phyloP scores from a whole-genome alignment of 768 basidiomycete species.

The Lentinula sp. region DNA sequence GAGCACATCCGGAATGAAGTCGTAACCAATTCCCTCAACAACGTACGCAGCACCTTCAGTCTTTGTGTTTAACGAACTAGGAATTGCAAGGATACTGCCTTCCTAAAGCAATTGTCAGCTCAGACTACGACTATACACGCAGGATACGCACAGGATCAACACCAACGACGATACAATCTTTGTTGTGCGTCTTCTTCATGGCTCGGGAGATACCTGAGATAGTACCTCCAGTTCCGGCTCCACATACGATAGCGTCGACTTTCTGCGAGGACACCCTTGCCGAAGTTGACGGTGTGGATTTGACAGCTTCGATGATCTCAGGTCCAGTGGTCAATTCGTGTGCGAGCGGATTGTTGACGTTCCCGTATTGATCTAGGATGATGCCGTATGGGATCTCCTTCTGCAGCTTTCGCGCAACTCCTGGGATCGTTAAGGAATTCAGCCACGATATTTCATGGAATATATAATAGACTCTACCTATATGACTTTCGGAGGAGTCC shows the following conservation, averaged over 20 bases:
- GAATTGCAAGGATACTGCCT: slow-evolving; percentile 83
- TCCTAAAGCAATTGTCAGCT: slow-evolving; percentile 35
- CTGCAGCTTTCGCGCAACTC: slow-evolving; percentile 74
- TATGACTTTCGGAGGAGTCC: slow-evolving; percentile 86
- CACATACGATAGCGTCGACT: slow-evolving; percentile 77
- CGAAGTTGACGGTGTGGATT: slow-evolving; percentile 54
- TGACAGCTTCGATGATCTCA: slow-evolving; percentile 82
- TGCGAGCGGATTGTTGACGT: slow-evolving; percentile 85
- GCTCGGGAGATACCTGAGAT: slow-evolving; percentile 82
- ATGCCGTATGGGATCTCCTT: slow-evolving; percentile 77
- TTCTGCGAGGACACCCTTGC: slow-evolving; percentile 59
- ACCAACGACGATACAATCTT: slow-evolving; percentile 69
- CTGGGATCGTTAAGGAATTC: slow-evolving; percentile 85
- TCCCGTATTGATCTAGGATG: slow-evolving; percentile 90
- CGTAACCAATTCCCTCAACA: slow-evolving; percentile 97
- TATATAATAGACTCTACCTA: slow-evolving; percentile 58
- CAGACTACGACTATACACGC: background rate
- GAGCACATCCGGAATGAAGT: slow-evolving; percentile 86
- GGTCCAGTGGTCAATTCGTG: slow-evolving; percentile 89
- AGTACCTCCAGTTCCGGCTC: slow-evolving; percentile 95
- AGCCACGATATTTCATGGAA: slow-evolving; percentile 54
- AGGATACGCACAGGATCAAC: slow-evolving; percentile 74
- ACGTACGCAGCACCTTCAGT: slow-evolving; percentile 53
- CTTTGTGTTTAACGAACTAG: slow-evolving; percentile 53
- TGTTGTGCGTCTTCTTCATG: slow-evolving; percentile 74